Evolutionary conservation across 345 rosid species (phyloP).

Genomic region (Erodium maritimum): DNA sequence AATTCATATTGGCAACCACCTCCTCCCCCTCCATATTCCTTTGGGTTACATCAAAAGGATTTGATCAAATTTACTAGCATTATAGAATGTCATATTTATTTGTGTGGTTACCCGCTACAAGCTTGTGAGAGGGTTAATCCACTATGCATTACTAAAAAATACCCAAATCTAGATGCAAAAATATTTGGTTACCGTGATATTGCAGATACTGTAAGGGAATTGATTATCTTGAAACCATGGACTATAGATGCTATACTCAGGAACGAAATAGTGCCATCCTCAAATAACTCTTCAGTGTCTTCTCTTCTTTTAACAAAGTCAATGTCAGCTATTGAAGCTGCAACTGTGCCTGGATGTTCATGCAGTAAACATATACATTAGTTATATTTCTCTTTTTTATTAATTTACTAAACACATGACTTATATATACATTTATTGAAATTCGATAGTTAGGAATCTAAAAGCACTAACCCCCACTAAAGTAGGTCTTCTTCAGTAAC

Average conservation of each 20-base stretch:
- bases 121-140: neutral
- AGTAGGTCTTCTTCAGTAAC: conserved; percentile 71
- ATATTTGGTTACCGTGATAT: conserved; percentile 44
- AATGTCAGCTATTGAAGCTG: conserved; percentile 81
- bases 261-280: conserved; percentile 87
- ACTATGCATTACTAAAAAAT: neutral
- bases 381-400: neutral
- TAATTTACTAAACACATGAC: no score
- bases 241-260: conserved; percentile 71
- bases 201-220: conserved; percentile 53
- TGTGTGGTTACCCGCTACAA: neutral
- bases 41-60: no score
- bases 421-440: neutral
- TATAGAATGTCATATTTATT: no score
- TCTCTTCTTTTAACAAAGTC: conserved; percentile 93
- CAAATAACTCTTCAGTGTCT: conserved; percentile 68
- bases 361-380: neutral
- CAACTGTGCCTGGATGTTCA: conserved; percentile 67
- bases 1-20: no score
- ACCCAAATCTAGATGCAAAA: neutral
- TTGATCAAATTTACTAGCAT: no score
- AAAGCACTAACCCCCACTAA: conserved; percentile 74
- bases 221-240: conserved; percentile 70
- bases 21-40: no score
- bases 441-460: neutral